phyloP scores from a whole-genome alignment of 495 filamentous ascomycete genomes.

The Venustampulla echinocandica region DNA sequence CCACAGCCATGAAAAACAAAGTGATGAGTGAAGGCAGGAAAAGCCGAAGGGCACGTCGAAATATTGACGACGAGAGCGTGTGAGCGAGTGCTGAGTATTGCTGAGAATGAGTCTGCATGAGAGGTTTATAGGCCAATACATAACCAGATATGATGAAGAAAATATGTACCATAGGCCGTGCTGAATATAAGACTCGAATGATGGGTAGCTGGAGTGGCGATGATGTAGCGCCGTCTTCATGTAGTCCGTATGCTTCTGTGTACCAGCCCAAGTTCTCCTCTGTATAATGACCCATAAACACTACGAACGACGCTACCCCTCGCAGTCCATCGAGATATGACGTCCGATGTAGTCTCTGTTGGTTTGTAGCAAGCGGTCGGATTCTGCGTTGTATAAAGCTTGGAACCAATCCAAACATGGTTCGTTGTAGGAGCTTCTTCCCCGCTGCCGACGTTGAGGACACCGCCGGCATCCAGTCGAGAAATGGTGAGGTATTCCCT shows the following conservation, averaged over 20 bases:
- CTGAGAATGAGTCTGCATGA: constrained; percentile 48
- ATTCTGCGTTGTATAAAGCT: constrained; percentile 16
- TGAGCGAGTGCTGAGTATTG: constrained; percentile 29
- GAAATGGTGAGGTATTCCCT: no score
- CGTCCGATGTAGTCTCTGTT: constrained; percentile 32
- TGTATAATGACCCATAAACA: constrained; percentile 43
- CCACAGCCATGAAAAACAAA: constrained; percentile 45
- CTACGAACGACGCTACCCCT: constrained; percentile 45
- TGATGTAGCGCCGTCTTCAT: constrained; percentile 34
- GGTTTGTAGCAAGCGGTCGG: constrained; percentile 9
- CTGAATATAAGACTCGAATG: constrained; percentile 52
- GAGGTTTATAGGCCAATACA: constrained; percentile 55
- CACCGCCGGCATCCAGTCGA: no score
- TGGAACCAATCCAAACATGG: constrained; percentile 15
- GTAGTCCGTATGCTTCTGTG: constrained; percentile 34
- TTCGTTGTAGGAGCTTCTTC: no score
- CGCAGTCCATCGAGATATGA: constrained; percentile 47
- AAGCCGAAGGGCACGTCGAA: constrained; percentile 54
- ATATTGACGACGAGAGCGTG: constrained; percentile 49
- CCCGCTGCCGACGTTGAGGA: no score
- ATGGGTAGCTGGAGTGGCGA: constrained; percentile 54
- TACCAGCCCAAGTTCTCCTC: constrained; percentile 33
- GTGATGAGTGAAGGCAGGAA: constrained; percentile 53
- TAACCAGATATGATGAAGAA: constrained; percentile 70
- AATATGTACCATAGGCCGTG: constrained; percentile 62